phyloP scores from a whole-genome alignment of 2,329 filamentous ascomycete genomes.

The Phaeosphaeria sp. region DNA sequence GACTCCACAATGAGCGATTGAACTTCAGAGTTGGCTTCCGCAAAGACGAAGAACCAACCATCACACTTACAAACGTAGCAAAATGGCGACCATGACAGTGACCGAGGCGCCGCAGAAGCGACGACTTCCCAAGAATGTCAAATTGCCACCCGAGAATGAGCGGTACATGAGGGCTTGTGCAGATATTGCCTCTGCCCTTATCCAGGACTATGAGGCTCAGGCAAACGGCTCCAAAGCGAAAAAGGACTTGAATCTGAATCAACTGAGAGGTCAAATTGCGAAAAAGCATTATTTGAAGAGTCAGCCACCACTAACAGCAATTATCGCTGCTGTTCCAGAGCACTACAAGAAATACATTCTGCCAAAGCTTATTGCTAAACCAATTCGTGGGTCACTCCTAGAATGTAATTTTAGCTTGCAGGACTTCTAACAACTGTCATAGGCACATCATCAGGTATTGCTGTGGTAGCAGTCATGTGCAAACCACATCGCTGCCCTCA shows the following conservation, averaged over 20 bases:
- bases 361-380: constrained; percentile 95
- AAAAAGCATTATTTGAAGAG: constrained; percentile 91
- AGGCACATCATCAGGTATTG: constrained; percentile 95
- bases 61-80: constrained; percentile 22
- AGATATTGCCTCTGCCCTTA: constrained; percentile 90
- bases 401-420: background rate
- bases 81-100: constrained; percentile 70
- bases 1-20: constrained; percentile 32
- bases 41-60: constrained; percentile 12
- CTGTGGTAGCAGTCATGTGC: constrained; percentile 99
- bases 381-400: constrained; percentile 70
- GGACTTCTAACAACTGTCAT: constrained; percentile 11
- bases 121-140: constrained; percentile 71
- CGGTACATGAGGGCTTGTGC: constrained; percentile 92
- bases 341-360: constrained; percentile 99
- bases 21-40: constrained; percentile 28
- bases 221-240: constrained; percentile 74
- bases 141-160: constrained; percentile 90
- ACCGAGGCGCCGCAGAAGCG: constrained; percentile 57
- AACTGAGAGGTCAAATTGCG: constrained; percentile 81
- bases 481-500: constrained; percentile 98
- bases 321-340: constrained; percentile 98
- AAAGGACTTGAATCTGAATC: constrained; percentile 92
- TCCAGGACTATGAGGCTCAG: constrained; percentile 88
- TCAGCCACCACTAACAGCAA: constrained; percentile 91